Percentiles rank a stretch among this genome's conserved stretches.
Evolutionary conservation across 192 early-diverging fungal species (phyloP).

Genomic region (Umbelopsis sp.): DNA sequence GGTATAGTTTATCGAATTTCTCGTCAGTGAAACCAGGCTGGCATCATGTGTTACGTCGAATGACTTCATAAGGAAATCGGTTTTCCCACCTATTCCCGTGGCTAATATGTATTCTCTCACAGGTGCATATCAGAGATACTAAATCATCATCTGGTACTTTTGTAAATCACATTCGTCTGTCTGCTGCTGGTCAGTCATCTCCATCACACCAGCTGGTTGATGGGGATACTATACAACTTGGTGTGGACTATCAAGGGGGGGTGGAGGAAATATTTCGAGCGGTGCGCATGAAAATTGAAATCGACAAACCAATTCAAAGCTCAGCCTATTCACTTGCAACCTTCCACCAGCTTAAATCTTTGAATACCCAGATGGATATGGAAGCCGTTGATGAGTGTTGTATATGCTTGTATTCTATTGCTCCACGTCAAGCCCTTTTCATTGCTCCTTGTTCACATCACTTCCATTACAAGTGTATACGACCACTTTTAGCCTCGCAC

Average conservation of each 20-base stretch:
- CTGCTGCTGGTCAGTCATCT: constrained; percentile 84
- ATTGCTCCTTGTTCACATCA: constrained; percentile 84
- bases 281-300: constrained; percentile 83
- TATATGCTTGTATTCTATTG: constrained; percentile 79
- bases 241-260: constrained; percentile 94
- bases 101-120: background rate
- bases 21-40: constrained; percentile 2
- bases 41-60: constrained; percentile 1
- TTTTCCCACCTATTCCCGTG: constrained; percentile 5
- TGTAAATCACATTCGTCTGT: constrained; percentile 90
- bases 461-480: constrained; percentile 91
- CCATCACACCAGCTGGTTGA: constrained; percentile 76
- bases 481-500: constrained; percentile 70
- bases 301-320: constrained; percentile 55
- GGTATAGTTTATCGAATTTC: background rate
- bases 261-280: constrained; percentile 86
- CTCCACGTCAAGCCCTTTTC: constrained; percentile 82
- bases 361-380: background rate
- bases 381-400: constrained; percentile 63
- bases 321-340: constrained; percentile 7
- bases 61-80: constrained; percentile 3
- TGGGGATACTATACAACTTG: constrained; percentile 93
- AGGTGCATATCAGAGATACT: constrained; percentile 92
- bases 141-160: constrained; percentile 97
- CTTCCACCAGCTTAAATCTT: constrained; percentile 1